Percentiles rank a stretch among this genome's conserved stretches.
Conservation (phyloP, 805 yeast genomes). For the Ogataea parapolymorpha region DNA sequence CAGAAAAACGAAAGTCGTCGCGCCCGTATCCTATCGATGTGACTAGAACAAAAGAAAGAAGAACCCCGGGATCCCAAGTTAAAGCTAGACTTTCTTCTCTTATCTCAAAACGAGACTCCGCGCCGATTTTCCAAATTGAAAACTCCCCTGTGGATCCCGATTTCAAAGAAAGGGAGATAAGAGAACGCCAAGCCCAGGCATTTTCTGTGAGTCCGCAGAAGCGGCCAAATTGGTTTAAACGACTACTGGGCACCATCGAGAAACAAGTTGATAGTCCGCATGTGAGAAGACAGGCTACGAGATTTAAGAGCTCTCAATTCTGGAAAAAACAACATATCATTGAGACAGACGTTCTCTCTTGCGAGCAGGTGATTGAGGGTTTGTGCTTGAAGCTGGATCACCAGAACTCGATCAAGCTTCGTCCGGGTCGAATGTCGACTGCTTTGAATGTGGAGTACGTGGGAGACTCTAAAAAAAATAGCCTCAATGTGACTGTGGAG, state of each 20-base stretch:
- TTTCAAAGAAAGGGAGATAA: constrained; percentile 8
- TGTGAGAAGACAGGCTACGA: not conserved
- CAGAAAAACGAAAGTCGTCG: not conserved
- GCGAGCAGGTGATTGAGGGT: constrained; percentile 6
- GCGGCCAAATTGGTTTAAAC: constrained; percentile 13
- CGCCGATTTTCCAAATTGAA: constrained; percentile 16
- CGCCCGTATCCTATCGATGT: constrained; percentile 9
- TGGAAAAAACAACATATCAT: constrained; percentile 4
- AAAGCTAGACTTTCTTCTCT: constrained; percentile 13
- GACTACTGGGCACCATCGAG: constrained; percentile 6
- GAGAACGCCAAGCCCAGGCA: constrained; percentile 3
- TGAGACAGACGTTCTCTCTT: constrained; percentile 2
- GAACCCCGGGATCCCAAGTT: constrained; percentile 1
- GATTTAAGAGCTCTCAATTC: not conserved
- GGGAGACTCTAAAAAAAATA: constrained; percentile 11
- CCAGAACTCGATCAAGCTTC: constrained; percentile 5
- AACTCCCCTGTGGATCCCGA: constrained; percentile 29
- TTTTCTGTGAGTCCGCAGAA: not conserved
- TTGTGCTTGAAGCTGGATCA: constrained; percentile 3
- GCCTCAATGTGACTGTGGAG: constrained; percentile 20
- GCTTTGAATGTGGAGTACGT: constrained; percentile 8
- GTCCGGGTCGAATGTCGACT: constrained; percentile 3
- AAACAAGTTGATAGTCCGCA: not conserved
- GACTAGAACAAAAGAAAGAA: not conserved
- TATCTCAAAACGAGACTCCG: constrained; percentile 10